These are phyloP conservation scores for Zoysia matrella DNA, from an alignment of 202 grass and related monocot species.

Conservation along the genomic window DNA sequence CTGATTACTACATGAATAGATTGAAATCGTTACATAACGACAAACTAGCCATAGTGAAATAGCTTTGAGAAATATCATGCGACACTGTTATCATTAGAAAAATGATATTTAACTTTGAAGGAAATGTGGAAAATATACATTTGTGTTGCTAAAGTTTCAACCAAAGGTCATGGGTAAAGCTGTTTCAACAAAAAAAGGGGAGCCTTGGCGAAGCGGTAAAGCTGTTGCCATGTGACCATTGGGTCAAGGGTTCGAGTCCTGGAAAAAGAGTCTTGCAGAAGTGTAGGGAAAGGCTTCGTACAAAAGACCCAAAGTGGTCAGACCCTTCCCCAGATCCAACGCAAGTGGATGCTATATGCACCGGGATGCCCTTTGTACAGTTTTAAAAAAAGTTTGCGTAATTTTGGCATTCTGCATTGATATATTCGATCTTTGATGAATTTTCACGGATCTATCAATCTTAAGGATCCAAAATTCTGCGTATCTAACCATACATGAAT, in stretches of 20 bases:
- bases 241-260: too few species aligned
- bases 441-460: constrained; percentile 4
- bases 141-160: background rate
- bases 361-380: too few species aligned
- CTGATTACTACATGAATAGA: too few species aligned
- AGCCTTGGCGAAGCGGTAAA: too few species aligned
- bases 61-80: background rate
- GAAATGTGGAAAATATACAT: background rate
- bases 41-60: constrained; percentile 2
- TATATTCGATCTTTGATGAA: background rate
- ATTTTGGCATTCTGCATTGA: constrained; percentile 14
- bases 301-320: too few species aligned
- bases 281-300: too few species aligned
- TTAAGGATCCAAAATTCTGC: constrained; percentile 18
- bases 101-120: constrained; percentile 4
- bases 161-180: background rate
- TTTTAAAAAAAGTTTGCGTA: background rate
- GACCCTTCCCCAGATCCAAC: too few species aligned
- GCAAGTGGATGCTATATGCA: too few species aligned
- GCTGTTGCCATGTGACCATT: too few species aligned
- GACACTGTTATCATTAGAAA: background rate
- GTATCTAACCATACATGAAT: constrained; percentile 16
- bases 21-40: background rate
- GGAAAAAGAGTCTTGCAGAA: too few species aligned
- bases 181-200: too few species aligned